Conservation (phyloP, 257 asterid species). For the Coffea canephora region DNA sequence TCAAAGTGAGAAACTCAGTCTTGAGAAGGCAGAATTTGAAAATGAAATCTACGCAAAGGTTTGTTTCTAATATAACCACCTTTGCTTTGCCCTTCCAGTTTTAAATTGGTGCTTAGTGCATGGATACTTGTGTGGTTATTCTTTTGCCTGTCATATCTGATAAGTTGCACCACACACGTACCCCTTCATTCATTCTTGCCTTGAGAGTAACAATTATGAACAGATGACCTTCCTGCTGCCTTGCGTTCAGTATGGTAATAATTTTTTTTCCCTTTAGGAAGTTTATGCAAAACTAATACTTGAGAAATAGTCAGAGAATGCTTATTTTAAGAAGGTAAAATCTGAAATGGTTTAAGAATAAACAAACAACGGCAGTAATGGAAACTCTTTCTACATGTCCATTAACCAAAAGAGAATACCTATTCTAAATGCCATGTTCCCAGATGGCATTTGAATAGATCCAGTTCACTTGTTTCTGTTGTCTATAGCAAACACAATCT, state of each 20-base stretch:
- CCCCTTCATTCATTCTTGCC: not conserved
- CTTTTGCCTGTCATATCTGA: not conserved
- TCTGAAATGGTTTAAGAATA: not conserved
- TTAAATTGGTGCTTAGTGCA: not conserved
- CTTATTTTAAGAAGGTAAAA: not conserved
- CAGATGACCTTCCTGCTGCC: not conserved
- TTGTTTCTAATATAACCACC: conserved; percentile 5
- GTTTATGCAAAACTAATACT: no score
- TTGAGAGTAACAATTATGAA: not conserved
- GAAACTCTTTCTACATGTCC: not conserved
- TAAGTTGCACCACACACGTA: not conserved
- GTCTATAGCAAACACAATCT: not conserved
- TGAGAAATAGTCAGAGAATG: no score
- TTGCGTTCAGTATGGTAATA: not conserved
- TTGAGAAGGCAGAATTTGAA: conserved; percentile 73
- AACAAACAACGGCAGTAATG: not conserved
- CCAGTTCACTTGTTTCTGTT: not conserved
- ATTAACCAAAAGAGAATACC: not conserved
- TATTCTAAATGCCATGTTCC: not conserved
- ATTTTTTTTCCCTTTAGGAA: no score
- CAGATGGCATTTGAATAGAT: no score
- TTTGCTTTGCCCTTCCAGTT: conserved; percentile 3
- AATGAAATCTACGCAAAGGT: conserved; percentile 78
- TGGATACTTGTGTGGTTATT: not conserved
- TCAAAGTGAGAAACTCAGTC: conserved; percentile 71